Percentiles rank a stretch among this genome's conserved stretches.
These are phyloP conservation scores for Panaeolus cyanescens DNA, from an alignment of 768 basidiomycete species.

Conservation along the genomic window DNA sequence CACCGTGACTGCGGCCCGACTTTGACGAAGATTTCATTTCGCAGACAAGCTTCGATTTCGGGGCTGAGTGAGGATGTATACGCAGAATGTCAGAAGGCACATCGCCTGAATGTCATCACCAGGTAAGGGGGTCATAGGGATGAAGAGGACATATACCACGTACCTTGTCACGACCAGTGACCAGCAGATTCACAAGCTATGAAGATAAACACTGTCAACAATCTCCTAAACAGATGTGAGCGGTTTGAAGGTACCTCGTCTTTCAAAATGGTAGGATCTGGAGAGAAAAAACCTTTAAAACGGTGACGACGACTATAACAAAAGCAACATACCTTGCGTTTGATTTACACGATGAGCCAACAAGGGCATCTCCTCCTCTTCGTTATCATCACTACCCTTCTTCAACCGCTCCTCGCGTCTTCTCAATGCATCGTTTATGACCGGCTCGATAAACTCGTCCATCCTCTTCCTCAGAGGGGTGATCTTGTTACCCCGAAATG, in stretches of 20 bases:
- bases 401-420: slow-evolving; percentile 23
- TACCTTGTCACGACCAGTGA: slow-evolving; percentile 55
- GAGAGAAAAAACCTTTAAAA: background rate
- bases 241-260: slow-evolving; percentile 20
- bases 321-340: slow-evolving; percentile 41
- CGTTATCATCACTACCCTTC: slow-evolving; percentile 12
- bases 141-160: slow-evolving; percentile 5
- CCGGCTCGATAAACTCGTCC: slow-evolving; percentile 45
- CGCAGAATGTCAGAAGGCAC: slow-evolving; percentile 38
- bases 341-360: slow-evolving; percentile 48
- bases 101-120: slow-evolving; percentile 31
- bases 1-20: too few relatives aligned
- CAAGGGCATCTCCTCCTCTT: slow-evolving; percentile 39
- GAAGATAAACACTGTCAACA: slow-evolving; percentile 12
- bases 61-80: slow-evolving; percentile 47
- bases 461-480: slow-evolving; percentile 41
- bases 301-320: slow-evolving; percentile 21
- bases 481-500: slow-evolving; percentile 48
- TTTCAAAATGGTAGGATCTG: slow-evolving; percentile 18
- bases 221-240: too few relatives aligned
- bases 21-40: slow-evolving; percentile 39
- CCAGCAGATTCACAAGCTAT: slow-evolving; percentile 47
- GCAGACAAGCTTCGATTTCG: slow-evolving; percentile 33
- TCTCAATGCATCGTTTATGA: slow-evolving; percentile 29
- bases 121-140: background rate